Evolutionary conservation across 441 rosid genomes (phyloP), one percentile per base, ranked within the genome.

Genomic region (Sinapis alba): DNA sequence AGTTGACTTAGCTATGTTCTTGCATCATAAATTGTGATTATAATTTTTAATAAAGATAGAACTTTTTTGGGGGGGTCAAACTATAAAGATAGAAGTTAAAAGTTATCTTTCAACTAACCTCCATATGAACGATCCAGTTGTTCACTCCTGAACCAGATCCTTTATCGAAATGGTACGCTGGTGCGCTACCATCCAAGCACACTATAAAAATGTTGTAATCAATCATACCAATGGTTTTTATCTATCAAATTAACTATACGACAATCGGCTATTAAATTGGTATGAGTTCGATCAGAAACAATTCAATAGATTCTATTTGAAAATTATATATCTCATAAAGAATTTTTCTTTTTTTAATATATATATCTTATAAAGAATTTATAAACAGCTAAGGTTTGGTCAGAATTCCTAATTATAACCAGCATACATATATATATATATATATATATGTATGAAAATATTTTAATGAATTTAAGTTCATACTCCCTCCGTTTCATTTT

Each of bases 111-210:
- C 13, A 76, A 79, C 62, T 67, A 78, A 89, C 94, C 87, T 87
- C 94, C 62, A 89, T 78, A 58, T 89, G 94, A 72, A 89, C 84
- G 78, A 89, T 79, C 94, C 94, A 89, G 47, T 82, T 88, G 71
- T 88, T 83, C 58, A 83, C 80, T 67, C 94, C 94, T 21, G 92
- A 70, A 0, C 92, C 89, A 57, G 72, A 86, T 56, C 94, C 92
- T 70, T 69, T 85, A 30, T 87, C 87, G 47, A 83, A 82, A 67
- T 89, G 94, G 73, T 89, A 89, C 21, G 94, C 94, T 2, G 94
- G 94, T 21, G 92, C 87, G 4, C 90, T 89, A 21, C 94, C 94
- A 62, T 89, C 94, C 84, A 89, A 77, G 70, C 94, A 89, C 78
- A 89, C 94, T 89, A 73, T 74, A 61, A 15, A n/a, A 20, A 19